Percentiles rank a stretch among this genome's conserved stretches.
Evolutionary conservation across 805 yeast species (phyloP).

Genomic region (Barnettozyma sp.): DNA sequence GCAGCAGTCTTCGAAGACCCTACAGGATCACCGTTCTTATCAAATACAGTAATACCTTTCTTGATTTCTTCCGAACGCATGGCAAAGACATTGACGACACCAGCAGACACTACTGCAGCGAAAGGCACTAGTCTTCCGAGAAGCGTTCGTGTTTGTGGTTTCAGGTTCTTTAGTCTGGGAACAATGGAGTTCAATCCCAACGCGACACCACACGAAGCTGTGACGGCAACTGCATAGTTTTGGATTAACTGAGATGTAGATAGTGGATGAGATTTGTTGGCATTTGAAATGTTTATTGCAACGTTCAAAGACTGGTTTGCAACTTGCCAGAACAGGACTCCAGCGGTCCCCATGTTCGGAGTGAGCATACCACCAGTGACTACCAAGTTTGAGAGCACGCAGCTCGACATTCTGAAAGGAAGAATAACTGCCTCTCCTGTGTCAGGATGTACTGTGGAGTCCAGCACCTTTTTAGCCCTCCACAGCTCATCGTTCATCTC

Average conservation of each 20-base stretch:
- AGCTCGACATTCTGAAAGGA: conserved; percentile 96
- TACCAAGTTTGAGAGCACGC: conserved; percentile 86
- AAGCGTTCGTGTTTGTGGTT: conserved; percentile 62
- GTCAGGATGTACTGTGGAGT: conserved; percentile 94
- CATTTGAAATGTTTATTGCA: conserved; percentile 93
- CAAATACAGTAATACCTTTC: conserved; percentile 72
- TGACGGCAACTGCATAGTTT: conserved; percentile 82
- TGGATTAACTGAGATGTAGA: conserved; percentile 68
- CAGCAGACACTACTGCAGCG: conserved; percentile 98
- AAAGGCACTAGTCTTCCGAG: conserved; percentile 90
- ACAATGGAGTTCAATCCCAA: conserved; percentile 86
- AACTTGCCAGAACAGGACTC: conserved; percentile 95
- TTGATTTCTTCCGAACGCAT: conserved; percentile 95
- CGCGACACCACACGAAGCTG: conserved; percentile 94
- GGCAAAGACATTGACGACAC: conserved; percentile 89
- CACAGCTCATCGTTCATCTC: conserved; percentile 77
- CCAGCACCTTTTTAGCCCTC: conserved; percentile 81
- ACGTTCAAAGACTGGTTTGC: conserved; percentile 96
- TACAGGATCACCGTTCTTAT: conserved; percentile 55
- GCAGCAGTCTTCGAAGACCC: conserved; percentile 87
- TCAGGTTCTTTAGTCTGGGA: conserved; percentile 69
- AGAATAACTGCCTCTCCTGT: conserved; percentile 87
- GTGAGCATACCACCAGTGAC: conserved; percentile 98
- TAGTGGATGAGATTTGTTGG: conserved; percentile 91
- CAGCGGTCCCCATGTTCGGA: conserved; percentile 82